Evolutionary conservation across 2,329 filamentous ascomycete genomes (phyloP).

Genomic region (Colletotrichum salicis): DNA sequence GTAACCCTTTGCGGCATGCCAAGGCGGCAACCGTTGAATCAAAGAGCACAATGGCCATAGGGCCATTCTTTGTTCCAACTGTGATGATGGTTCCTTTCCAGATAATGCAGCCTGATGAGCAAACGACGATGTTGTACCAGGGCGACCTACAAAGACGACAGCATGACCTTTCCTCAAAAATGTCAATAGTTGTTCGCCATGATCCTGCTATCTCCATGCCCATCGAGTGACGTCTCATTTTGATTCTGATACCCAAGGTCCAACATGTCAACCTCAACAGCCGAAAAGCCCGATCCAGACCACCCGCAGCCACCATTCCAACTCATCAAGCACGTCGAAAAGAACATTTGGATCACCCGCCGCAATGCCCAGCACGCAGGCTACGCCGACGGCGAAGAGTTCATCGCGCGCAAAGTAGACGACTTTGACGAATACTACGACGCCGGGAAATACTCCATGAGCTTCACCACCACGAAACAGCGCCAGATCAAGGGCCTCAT

Average conservation of each 20-base stretch:
- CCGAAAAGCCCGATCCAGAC: slow-evolving; percentile 14
- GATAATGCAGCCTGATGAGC: not conserved
- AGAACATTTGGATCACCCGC: slow-evolving; percentile 47
- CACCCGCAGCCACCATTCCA: slow-evolving; percentile 39
- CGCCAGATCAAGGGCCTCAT: slow-evolving; percentile 40
- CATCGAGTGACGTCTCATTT: not conserved
- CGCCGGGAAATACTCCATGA: slow-evolving; percentile 9
- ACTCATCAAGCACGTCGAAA: slow-evolving; percentile 43
- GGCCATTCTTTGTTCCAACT: not conserved
- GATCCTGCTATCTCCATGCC: not conserved
- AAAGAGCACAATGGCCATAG: not conserved
- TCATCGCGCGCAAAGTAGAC: slow-evolving; percentile 46
- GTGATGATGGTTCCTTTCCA: not conserved
- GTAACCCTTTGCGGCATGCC: slow-evolving; percentile 14
- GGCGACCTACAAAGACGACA: not conserved
- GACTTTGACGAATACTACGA: slow-evolving; percentile 33
- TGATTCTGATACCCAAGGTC: not conserved
- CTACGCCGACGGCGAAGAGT: slow-evolving; percentile 41
- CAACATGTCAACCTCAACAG: not conserved
- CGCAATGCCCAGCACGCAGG: slow-evolving; percentile 39
- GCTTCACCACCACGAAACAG: slow-evolving; percentile 36
- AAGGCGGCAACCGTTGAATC: slow-evolving; percentile 23
- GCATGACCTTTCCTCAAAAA: not conserved
- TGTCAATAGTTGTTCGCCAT: not conserved
- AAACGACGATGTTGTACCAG: not conserved